These are phyloP conservation scores for Lactarius sp. DNA, from an alignment of 768 basidiomycete genomes.

Conservation along the genomic window DNA sequence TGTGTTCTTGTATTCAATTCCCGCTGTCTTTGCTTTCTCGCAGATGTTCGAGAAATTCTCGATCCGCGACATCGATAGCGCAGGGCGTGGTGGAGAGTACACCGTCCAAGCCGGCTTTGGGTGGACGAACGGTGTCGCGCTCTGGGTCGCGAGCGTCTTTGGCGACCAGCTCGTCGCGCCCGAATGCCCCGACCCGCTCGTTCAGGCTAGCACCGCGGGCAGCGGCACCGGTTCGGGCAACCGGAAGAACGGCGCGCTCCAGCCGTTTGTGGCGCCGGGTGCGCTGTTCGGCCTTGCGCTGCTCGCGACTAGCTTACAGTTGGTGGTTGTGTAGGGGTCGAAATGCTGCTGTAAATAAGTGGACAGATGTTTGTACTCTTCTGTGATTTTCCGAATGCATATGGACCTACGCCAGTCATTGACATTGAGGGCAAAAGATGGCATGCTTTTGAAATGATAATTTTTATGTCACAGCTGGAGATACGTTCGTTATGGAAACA, in stretches of 20 bases:
- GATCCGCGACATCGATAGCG: slow-evolving; percentile 66
- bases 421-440: no score
- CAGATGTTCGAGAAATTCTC: slow-evolving; percentile 93
- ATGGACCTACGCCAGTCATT: no score
- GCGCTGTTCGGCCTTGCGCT: background rate
- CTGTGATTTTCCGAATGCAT: no score
- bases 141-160: slow-evolving; percentile 70
- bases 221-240: background rate
- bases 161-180: slow-evolving; percentile 57
- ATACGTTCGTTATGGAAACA: no score
- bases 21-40: background rate
- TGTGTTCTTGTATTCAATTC: background rate
- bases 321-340: background rate
- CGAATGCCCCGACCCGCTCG: slow-evolving; percentile 48
- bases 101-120: slow-evolving; percentile 81
- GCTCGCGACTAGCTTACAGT: background rate
- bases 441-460: no score
- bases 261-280: background rate
- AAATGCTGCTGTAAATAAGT: background rate
- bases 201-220: background rate
- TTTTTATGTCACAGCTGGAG: no score
- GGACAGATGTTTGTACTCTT: background rate
- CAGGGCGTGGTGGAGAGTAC: slow-evolving; percentile 83
- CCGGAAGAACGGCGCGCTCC: background rate
- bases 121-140: slow-evolving; percentile 83